A percentile compares a stretch with the other conserved stretches of the same genome.
These are phyloP conservation scores for Candida railenensis DNA, from an alignment of 805 yeast genomes.

Conservation along the genomic window DNA sequence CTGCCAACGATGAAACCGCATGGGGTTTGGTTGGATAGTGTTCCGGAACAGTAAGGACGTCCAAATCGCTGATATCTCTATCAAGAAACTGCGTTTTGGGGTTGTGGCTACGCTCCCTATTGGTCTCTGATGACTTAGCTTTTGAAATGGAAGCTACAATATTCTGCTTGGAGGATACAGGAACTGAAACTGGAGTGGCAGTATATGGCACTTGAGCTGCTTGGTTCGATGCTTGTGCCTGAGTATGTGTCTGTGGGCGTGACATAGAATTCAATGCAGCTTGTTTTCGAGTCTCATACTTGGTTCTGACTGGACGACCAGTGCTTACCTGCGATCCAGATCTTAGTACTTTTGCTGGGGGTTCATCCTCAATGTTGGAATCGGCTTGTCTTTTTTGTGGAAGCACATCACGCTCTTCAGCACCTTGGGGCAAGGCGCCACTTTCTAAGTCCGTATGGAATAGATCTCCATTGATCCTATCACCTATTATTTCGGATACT, in stretches of 20 bases:
- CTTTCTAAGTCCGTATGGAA: not conserved
- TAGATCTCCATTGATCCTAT: not conserved
- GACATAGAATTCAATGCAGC: not conserved
- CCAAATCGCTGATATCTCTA: constrained; percentile 26
- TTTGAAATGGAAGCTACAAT: not conserved
- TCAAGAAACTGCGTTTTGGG: constrained; percentile 1
- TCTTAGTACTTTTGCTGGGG: not conserved
- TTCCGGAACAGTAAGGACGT: constrained; percentile 40
- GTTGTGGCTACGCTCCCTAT: not conserved
- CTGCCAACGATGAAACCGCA: constrained; percentile 65
- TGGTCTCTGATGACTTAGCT: not conserved
- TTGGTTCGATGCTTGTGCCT: not conserved
- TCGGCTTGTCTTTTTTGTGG: not conserved
- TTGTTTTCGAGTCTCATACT: not conserved
- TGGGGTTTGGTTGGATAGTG: constrained; percentile 41
- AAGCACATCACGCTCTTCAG: not conserved
- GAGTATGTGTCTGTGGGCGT: not conserved
- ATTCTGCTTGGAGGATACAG: not conserved
- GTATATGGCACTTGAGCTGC: not conserved
- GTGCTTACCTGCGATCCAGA: not conserved
- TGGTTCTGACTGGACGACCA: not conserved
- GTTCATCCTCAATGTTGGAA: not conserved
- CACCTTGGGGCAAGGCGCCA: not conserved
- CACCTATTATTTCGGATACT: not conserved
- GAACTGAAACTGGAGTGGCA: not conserved